A percentile compares a stretch with the other conserved stretches of the same genome.
phyloP scores from a whole-genome alignment of 352 stramenopile genomes.

The Globisporangium apiculatum region DNA sequence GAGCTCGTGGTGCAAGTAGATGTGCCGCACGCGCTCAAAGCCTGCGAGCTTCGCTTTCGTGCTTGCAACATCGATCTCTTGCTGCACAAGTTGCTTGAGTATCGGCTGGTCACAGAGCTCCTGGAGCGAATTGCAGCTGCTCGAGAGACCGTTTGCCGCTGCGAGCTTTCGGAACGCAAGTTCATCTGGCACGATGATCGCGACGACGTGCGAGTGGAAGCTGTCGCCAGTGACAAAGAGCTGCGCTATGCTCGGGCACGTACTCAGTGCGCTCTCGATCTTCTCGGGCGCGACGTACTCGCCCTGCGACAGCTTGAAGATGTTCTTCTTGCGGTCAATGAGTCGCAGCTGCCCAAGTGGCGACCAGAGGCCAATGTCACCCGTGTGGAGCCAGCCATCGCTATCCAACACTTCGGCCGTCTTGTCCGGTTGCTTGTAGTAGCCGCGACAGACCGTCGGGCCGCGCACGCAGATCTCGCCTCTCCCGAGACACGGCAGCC shows the following conservation, averaged over 20 bases:
- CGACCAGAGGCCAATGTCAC: constrained; percentile 95
- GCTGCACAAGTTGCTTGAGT: constrained; percentile 31
- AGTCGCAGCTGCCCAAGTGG: constrained; percentile 87
- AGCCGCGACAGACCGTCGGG: constrained; percentile 85
- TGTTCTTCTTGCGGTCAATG: constrained; percentile 91
- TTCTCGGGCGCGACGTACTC: constrained; percentile 97
- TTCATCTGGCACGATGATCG: constrained; percentile 88
- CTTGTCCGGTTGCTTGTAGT: constrained; percentile 93
- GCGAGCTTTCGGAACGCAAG: constrained; percentile 25
- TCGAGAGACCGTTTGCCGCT: constrained; percentile 24
- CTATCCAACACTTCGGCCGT: constrained; percentile 88
- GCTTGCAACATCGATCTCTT: constrained; percentile 49
- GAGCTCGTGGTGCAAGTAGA: constrained; percentile 87
- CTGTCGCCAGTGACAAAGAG: constrained; percentile 96
- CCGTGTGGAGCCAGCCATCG: constrained; percentile 95
- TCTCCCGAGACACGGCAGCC: constrained; percentile 34
- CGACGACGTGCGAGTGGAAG: constrained; percentile 93
- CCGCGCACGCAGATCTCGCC: constrained; percentile 77
- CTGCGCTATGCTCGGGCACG: constrained; percentile 89
- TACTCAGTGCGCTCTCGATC: constrained; percentile 92
- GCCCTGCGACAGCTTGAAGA: constrained; percentile 92
- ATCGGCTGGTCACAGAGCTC: constrained; percentile 47
- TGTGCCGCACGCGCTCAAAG: constrained; percentile 90
- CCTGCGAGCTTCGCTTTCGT: constrained; percentile 72
- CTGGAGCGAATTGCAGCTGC: constrained; percentile 16